Evolutionary conservation across 148 eudicot genomes (phyloP).

Genomic region (Oxyria digyna): DNA sequence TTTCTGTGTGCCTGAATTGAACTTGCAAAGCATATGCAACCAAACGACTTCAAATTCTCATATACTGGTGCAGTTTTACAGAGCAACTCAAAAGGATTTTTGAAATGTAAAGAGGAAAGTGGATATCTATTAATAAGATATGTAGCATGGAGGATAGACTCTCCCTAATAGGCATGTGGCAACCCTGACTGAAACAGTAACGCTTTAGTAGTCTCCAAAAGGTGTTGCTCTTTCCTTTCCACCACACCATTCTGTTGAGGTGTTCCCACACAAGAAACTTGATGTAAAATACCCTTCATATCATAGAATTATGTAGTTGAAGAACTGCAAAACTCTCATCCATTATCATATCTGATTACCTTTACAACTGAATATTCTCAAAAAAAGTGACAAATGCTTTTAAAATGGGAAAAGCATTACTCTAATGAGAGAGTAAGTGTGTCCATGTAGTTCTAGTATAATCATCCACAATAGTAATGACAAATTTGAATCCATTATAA

Average conservation of each 20-base stretch:
- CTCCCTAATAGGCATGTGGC: background rate
- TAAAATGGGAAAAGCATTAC: background rate
- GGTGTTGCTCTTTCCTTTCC: background rate
- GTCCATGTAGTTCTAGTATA: background rate
- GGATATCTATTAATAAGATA: too few relatives aligned
- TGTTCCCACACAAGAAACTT: background rate
- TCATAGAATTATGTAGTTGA: background rate
- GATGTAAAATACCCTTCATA: background rate
- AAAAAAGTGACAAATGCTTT: background rate
- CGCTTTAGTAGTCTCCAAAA: background rate
- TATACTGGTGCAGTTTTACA: too few relatives aligned
- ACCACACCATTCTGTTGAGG: constrained; percentile 4
- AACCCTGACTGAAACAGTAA: background rate
- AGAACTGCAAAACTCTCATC: background rate
- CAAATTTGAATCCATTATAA: background rate
- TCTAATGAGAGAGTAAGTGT: background rate
- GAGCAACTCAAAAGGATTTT: too few relatives aligned
- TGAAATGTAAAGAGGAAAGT: too few relatives aligned
- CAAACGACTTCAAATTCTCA: background rate
- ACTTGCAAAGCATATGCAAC: too few relatives aligned
- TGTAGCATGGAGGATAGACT: too few relatives aligned
- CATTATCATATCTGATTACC: background rate
- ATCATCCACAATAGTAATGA: constrained; percentile 3
- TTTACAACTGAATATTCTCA: background rate
- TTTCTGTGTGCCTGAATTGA: too few relatives aligned